Evolutionary conservation across 2,329 filamentous ascomycete species (phyloP), one percentile per base, ranked within the genome.

Genomic region (Bipolaris oryzae): DNA sequence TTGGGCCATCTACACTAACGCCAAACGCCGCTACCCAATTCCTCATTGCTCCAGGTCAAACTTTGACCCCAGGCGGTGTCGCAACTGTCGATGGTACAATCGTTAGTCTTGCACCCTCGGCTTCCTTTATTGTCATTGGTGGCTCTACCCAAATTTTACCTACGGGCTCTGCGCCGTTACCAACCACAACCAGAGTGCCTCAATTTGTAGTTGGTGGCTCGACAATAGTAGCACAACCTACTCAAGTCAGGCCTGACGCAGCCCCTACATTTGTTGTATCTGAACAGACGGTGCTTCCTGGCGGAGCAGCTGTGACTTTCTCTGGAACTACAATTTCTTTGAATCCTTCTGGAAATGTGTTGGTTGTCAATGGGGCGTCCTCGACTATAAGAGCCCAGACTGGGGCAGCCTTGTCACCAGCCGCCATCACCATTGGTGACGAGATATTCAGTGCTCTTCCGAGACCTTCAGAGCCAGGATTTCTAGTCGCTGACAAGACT

Each of bases 11-110:
- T 1, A 76, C 71, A 1, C 71, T 78, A 28, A 79, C 78, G 1
- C 76, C 76, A 1, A 80, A 81, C 61, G 78, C 78, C 33, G 78
- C 78, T 3, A 80, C 78, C 0, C 78, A 81, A 38, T 81, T 78
- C 67, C 75, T 75, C 45, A 60, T 82, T 5, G 74, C 58, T 1
- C 71, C 77, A 1, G 77, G 76, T 7, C 69, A 75, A 41, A 76
- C 69, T 1, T 61, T 78, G 7, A 74, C 70, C 3, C 69, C 75
- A 16, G 76, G 80, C 13, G 79, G 78, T 1, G 70, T 72, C 10
- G 78, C 70, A 1, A 72, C 74, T 1, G 52, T 79, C 1, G 69
- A 69, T 47, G 77, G 76, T 1, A 78, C 74, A 11, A 69, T 76
- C 1, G 64, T 81, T 46, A 78, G 75, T 43, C 71, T 81, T 9